A percentile compares a stretch with the other conserved stretches of the same genome.
Evolutionary conservation across 805 yeast genomes (phyloP).

Genomic region (Suhomyces pyralidae): DNA sequence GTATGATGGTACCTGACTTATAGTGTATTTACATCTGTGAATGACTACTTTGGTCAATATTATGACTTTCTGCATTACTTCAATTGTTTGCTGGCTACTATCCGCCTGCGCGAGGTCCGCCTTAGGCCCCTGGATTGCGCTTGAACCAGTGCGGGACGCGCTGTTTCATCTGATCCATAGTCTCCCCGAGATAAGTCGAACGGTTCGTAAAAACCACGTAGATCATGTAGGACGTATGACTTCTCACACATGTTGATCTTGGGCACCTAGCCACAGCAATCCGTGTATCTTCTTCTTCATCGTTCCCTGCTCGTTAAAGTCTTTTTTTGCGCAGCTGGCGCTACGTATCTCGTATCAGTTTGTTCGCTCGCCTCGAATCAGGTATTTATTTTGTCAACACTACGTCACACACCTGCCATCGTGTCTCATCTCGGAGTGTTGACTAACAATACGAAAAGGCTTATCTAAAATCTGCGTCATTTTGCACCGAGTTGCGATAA

Average conservation of each 20-base stretch:
- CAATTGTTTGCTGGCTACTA: neutral
- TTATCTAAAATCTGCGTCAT: slow-evolving; percentile 1
- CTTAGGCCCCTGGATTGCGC: neutral
- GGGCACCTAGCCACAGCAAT: neutral
- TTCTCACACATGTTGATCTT: neutral
- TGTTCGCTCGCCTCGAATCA: neutral
- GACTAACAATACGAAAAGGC: neutral
- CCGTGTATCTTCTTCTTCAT: neutral
- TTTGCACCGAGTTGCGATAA: neutral
- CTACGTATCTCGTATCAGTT: neutral
- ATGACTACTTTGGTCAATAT: neutral
- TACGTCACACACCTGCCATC: neutral
- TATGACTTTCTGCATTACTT: neutral
- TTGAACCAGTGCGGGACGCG: neutral
- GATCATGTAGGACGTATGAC: neutral
- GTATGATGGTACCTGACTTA: neutral
- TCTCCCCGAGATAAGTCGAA: neutral
- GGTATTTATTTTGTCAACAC: neutral
- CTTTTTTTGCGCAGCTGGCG: neutral
- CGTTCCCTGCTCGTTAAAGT: neutral
- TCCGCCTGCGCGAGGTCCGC: neutral
- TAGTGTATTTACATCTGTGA: neutral
- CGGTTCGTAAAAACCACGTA: neutral
- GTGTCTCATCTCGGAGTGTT: neutral
- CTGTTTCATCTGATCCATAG: neutral